phyloP scores from a whole-genome alignment of 2,329 filamentous ascomycete genomes.

The Neofusicoccum ribis region DNA sequence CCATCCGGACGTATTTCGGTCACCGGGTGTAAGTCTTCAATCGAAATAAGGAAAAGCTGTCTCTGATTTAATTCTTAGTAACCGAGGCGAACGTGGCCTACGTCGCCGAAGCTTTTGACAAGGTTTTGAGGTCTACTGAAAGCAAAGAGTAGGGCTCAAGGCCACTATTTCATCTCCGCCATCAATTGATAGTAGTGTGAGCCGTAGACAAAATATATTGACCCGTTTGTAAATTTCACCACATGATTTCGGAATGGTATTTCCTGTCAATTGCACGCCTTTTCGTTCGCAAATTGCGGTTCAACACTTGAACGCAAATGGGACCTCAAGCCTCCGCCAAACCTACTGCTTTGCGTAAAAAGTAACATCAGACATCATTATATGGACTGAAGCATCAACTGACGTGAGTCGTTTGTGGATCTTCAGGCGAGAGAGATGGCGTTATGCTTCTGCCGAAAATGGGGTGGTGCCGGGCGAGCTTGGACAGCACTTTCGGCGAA shows the following conservation, averaged over 20 bases:
- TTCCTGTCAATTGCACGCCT: no score
- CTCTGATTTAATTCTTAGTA: not conserved
- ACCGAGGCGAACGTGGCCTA: conserved; percentile 13
- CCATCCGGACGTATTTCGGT: conserved; percentile 35
- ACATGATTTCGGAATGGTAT: no score
- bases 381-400: no score
- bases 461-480: not conserved
- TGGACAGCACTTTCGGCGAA: not conserved
- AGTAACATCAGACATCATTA: no score
- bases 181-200: no score
- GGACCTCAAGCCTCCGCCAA: not conserved
- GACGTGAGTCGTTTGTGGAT: not conserved
- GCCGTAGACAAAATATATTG: no score
- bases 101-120: conserved; percentile 14
- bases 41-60: not conserved
- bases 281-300: no score
- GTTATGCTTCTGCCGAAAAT: not conserved
- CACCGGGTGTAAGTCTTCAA: conserved; percentile 9
- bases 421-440: not conserved
- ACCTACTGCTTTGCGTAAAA: no score
- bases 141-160: no score
- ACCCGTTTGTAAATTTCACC: no score
- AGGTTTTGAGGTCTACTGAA: not conserved
- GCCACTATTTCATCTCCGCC: no score
- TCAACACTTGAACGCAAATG: not conserved